Conservation (phyloP, 2,329 filamentous ascomycete species). For the Tolypocladium sp. region DNA sequence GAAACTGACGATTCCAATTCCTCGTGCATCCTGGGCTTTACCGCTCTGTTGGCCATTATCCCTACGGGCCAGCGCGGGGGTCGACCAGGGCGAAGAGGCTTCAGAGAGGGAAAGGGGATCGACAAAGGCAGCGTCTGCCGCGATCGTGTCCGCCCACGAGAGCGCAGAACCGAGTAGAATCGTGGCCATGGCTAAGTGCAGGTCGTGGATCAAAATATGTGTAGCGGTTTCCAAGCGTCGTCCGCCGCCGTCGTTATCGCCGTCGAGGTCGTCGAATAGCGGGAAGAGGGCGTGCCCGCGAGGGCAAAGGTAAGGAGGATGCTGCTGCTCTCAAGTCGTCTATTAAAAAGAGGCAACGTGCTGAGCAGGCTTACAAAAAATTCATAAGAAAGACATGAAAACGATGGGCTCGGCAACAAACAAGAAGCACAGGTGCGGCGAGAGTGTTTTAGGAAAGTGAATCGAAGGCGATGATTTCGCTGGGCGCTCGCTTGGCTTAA, state of each 20-base stretch:
- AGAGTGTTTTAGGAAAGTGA: background rate
- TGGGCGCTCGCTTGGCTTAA: background rate
- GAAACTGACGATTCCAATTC: slow-evolving; percentile 37
- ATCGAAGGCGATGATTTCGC: background rate
- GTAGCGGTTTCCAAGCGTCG: background rate
- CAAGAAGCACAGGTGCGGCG: background rate
- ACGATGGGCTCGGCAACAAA: background rate
- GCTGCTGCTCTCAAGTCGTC: background rate
- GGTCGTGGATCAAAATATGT: background rate
- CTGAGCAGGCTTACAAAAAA: background rate
- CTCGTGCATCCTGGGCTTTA: slow-evolving; percentile 33
- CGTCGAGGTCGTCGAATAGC: background rate
- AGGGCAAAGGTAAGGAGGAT: background rate
- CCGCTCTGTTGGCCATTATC: background rate
- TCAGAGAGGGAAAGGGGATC: background rate
- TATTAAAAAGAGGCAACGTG: background rate
- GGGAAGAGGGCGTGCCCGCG: background rate
- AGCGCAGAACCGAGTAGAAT: background rate
- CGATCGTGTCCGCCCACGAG: background rate
- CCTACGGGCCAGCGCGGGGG: background rate
- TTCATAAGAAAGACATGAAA: background rate
- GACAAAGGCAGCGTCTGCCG: background rate
- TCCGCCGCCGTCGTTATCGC: background rate
- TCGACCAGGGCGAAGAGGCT: background rate
- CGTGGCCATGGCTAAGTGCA: background rate